A percentile compares a stretch with the other conserved stretches of the same genome.
phyloP scores from a whole-genome alignment of 345 rosid genomes.

The Ceriops zippeliana region DNA sequence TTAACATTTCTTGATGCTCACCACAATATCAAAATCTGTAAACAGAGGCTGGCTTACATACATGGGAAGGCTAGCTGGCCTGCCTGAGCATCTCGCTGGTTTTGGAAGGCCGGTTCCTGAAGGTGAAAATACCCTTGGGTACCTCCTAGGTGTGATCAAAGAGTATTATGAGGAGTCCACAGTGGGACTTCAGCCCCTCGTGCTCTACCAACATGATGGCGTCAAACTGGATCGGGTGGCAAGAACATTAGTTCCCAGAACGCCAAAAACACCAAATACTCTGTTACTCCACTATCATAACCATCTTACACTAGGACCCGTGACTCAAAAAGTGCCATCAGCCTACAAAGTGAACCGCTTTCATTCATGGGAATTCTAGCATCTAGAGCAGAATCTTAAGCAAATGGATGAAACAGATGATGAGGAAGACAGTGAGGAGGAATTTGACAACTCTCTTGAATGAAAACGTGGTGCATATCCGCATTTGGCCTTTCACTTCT shows the following conservation, averaged over 20 bases:
- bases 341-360: constrained; percentile 37
- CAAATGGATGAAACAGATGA: constrained; percentile 16
- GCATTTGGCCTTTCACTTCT: constrained; percentile 54
- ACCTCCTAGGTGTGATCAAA: constrained; percentile 67
- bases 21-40: constrained; percentile 3
- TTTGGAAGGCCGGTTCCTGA: constrained; percentile 72
- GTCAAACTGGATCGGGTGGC: constrained; percentile 49
- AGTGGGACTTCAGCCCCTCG: constrained; percentile 55
- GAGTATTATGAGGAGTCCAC: constrained; percentile 66
- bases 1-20: background rate
- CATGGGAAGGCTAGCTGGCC: constrained; percentile 47
- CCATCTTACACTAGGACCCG: constrained; percentile 21
- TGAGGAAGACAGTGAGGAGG: constrained; percentile 36
- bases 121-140: constrained; percentile 67
- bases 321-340: constrained; percentile 33
- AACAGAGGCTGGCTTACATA: constrained; percentile 52
- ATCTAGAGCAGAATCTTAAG: constrained; percentile 19
- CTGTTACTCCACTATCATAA: constrained; percentile 10
- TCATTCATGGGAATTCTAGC: constrained; percentile 28
- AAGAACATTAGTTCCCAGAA: constrained; percentile 35
- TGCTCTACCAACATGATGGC: constrained; percentile 52
- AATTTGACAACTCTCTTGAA: constrained; percentile 51
- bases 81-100: constrained; percentile 50
- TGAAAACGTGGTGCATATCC: constrained; percentile 44
- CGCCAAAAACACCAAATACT: constrained; percentile 27